Evolutionary conservation across 2,329 filamentous ascomycete species (phyloP).

Genomic region (Fusarium lateritium): DNA sequence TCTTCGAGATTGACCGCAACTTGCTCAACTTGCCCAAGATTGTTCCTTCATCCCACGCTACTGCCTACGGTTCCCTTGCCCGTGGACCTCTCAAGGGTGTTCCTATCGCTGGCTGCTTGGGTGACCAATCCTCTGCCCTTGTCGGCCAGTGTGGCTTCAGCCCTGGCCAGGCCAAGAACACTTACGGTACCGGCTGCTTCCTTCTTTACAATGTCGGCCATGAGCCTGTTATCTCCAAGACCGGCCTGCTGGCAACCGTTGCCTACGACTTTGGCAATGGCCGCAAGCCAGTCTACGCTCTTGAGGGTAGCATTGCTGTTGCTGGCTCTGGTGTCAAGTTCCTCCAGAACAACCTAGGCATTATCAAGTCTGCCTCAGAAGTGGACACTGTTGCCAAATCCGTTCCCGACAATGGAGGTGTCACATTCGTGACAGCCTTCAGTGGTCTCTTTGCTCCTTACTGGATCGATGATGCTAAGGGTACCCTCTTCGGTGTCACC

Average conservation of each 20-base stretch:
- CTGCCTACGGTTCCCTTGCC: conserved; percentile 78
- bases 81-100: conserved; percentile 77
- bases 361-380: conserved; percentile 66
- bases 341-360: conserved; percentile 74
- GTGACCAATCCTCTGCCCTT: conserved; percentile 88
- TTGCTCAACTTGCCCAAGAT: conserved; percentile 87
- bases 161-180: conserved; percentile 89
- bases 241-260: conserved; percentile 87
- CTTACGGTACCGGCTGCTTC: conserved; percentile 92
- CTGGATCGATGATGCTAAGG: conserved; percentile 94
- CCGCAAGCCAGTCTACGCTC: conserved; percentile 77
- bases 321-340: conserved; percentile 87
- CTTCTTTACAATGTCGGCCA: conserved; percentile 89
- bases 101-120: conserved; percentile 85
- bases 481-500: conserved; percentile 89
- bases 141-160: conserved; percentile 89
- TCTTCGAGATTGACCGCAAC: conserved; percentile 79
- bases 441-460: conserved; percentile 93
- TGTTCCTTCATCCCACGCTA: conserved; percentile 81
- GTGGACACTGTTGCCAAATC: conserved; percentile 67
- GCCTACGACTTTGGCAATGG: conserved; percentile 83
- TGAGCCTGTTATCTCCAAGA: conserved; percentile 86
- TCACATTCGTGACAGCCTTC: conserved; percentile 91
- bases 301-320: conserved; percentile 88
- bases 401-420: conserved; percentile 82